Percentiles rank a stretch among this genome's conserved stretches.
Conservation (phyloP, 805 yeast species). For the Candida sithepensis region DNA sequence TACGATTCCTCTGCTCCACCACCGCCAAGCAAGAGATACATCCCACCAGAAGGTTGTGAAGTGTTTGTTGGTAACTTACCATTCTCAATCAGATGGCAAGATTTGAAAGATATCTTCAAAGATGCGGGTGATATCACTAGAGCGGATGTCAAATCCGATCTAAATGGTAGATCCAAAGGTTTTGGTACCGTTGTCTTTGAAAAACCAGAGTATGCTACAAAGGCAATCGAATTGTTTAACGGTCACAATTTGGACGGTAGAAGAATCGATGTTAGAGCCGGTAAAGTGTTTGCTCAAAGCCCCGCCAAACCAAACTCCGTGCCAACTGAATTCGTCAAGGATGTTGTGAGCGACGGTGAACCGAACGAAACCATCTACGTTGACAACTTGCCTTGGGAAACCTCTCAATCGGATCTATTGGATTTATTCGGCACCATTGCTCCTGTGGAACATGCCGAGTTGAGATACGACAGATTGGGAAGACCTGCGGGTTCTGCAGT, state of each 20-base stretch:
- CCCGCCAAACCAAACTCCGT: conserved; percentile 15
- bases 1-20: conserved; percentile 8
- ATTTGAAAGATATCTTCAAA: conserved; percentile 78
- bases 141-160: conserved; percentile 71
- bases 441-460: conserved; percentile 68
- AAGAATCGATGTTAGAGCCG: conserved; percentile 74
- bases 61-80: conserved; percentile 82
- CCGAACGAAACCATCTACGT: conserved; percentile 63
- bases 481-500: conserved; percentile 83
- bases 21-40: conserved; percentile 9
- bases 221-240: conserved; percentile 66
- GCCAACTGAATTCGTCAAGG: conserved; percentile 55
- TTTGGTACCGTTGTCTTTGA: conserved; percentile 77
- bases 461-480: conserved; percentile 59
- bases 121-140: conserved; percentile 73
- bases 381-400: conserved; percentile 81
- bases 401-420: conserved; percentile 77
- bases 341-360: conserved; percentile 59
- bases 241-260: conserved; percentile 77
- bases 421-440: conserved; percentile 88
- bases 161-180: conserved; percentile 77
- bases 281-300: conserved; percentile 33
- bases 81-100: conserved; percentile 77
- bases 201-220: conserved; percentile 61
- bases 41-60: conserved; percentile 39